These are phyloP conservation scores for Suillus hirtellus DNA, from an alignment of 768 basidiomycete genomes.

Conservation along the genomic window DNA sequence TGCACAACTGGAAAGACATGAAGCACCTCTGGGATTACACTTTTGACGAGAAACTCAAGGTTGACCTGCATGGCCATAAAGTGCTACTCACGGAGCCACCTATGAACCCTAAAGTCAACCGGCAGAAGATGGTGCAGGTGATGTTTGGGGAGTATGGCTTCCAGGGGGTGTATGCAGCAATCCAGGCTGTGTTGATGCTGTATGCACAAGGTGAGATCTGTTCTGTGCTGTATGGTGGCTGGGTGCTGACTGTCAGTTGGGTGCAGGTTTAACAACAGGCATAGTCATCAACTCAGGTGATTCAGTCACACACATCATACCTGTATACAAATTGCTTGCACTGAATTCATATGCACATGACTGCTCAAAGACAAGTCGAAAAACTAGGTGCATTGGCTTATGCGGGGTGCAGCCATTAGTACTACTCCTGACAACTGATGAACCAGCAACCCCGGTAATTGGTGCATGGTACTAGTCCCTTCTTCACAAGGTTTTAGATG, in stretches of 20 bases:
- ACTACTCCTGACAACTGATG: no score
- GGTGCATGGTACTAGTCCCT: no score
- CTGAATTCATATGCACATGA: no score
- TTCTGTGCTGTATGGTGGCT: slow-evolving; percentile 5
- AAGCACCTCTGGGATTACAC: slow-evolving; percentile 99
- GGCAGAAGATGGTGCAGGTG: slow-evolving; percentile 93
- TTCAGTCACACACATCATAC: slow-evolving; percentile 98
- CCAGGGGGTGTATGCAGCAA: slow-evolving; percentile 95
- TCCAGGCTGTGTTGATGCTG: slow-evolving; percentile 96
- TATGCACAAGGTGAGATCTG: slow-evolving; percentile 88
- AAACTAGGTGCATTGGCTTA: no score
- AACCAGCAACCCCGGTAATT: no score
- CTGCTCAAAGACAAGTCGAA: no score
- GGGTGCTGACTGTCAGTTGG: neutral
- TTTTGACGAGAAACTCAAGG: slow-evolving; percentile 90
- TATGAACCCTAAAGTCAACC: slow-evolving; percentile 95
- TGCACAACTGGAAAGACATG: slow-evolving; percentile 99
- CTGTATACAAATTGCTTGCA: slow-evolving; percentile 60
- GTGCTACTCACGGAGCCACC: slow-evolving; percentile 96
- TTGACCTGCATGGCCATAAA: slow-evolving; percentile 85
- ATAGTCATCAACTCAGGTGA: slow-evolving; percentile 99
- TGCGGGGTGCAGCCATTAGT: no score
- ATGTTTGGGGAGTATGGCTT: slow-evolving; percentile 99
- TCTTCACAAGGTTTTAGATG: slow-evolving; percentile 22
- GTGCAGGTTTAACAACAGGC: slow-evolving; percentile 89